These are phyloP conservation scores for Penicillium psychrofluorescens DNA, from an alignment of 495 filamentous ascomycete species.

Conservation along the genomic window DNA sequence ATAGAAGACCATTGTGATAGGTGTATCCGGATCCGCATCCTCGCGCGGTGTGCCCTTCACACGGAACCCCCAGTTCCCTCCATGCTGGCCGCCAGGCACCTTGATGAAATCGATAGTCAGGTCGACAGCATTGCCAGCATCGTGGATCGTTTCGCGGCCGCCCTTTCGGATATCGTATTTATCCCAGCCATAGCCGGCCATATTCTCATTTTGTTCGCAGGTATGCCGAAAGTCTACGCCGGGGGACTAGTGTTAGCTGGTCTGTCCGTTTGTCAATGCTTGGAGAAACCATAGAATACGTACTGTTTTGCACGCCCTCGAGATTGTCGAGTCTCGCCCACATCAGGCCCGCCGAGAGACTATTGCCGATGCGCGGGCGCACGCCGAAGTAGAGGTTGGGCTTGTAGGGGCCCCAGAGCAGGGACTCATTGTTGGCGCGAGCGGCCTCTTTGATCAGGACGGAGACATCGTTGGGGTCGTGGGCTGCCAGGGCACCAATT, in stretches of 20 bases:
- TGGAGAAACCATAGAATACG: too few relatives aligned
- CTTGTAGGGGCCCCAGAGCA: constrained; percentile 95
- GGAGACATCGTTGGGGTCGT: constrained; percentile 29
- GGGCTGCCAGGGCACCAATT: constrained; percentile 23
- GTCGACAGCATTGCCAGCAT: constrained; percentile 79
- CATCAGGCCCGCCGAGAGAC: constrained; percentile 75
- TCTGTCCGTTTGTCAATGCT: background rate
- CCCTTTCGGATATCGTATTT: constrained; percentile 84
- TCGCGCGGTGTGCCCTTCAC: constrained; percentile 76
- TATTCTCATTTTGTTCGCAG: constrained; percentile 90
- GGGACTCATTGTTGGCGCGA: constrained; percentile 66
- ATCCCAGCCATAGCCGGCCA: constrained; percentile 97
- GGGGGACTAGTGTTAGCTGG: background rate
- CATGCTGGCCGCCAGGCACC: constrained; percentile 77
- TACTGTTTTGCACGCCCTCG: constrained; percentile 70
- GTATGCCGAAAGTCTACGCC: constrained; percentile 77
- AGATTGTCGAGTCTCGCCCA: constrained; percentile 87
- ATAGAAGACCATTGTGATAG: constrained; percentile 76
- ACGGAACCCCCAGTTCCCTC: constrained; percentile 85
- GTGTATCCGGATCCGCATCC: constrained; percentile 55
- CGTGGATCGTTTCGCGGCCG: constrained; percentile 83
- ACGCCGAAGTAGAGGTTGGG: constrained; percentile 96
- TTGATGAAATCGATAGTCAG: constrained; percentile 91
- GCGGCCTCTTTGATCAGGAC: constrained; percentile 34
- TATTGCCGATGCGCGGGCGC: constrained; percentile 78